Evolutionary conservation across 2,329 filamentous ascomycete species (phyloP), one percentile per base, ranked within the genome.

Genomic region (Fusarium solani-melongenae): DNA sequence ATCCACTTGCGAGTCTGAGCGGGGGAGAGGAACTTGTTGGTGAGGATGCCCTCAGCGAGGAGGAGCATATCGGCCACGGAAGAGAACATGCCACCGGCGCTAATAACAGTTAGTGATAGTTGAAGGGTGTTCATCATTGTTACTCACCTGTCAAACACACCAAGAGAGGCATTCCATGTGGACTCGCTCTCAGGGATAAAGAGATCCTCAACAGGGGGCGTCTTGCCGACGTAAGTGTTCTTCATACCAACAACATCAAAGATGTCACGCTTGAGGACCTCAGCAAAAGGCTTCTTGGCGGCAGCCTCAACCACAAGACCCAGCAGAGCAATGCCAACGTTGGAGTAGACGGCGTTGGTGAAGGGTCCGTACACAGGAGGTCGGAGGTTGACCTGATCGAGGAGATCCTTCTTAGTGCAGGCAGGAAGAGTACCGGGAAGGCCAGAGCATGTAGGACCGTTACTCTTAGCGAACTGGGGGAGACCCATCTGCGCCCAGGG

Each of bases 291-390:
- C 55, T 81, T 82, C 5, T 83, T 83, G 0, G 84, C 85, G 0
- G 85, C 81, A 7, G 81, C 81, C 67, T 88, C 84, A 1, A 89
- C 78, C 0, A 84, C 84, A 1, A 85, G 77, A 3, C 84, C 85
- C 1, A 88, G 81, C 3, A 88, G 66, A 1, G 83, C 78, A 22
- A 86, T 85, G 1, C 81, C 86, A 4, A 84, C 78, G 70, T 89
- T 88, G 31, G 86, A 86, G 75, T 90, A 90, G 4, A 82, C 79
- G 0, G 87, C 86, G 4, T 80, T 84, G 0, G 82, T 81, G 70
- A 84, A 86, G 0, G 87, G 83, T 0, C 79, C 74, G 59, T 85
- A 87, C 2, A 83, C 78, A 0, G 86, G 86, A 36, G 78, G 75
- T 11, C 76, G 74, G 17, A 71, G 69, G 44, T 79, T 79, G 41